Evolutionary conservation across 2,329 filamentous ascomycete genomes (phyloP).

Genomic region (Claviceps monticola): DNA sequence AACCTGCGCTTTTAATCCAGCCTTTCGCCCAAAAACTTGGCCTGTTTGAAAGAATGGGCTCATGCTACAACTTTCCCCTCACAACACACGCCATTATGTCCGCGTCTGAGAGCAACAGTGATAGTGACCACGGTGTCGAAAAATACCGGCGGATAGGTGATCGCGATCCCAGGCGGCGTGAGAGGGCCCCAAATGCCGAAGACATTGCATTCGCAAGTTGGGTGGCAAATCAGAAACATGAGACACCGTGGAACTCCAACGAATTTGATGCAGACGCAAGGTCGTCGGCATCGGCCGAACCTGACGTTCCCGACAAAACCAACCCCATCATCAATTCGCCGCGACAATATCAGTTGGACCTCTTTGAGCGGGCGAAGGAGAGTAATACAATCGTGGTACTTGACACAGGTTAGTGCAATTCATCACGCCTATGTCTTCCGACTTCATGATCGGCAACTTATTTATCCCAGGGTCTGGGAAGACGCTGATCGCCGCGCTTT

Average conservation of each 20-base stretch:
- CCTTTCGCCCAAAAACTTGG: not conserved
- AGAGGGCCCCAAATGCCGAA: constrained; percentile 1
- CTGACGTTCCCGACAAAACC: not conserved
- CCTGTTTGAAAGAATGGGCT: not conserved
- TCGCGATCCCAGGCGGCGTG: not conserved
- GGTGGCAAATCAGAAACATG: not conserved
- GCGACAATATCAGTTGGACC: constrained; percentile 80
- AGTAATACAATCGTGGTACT: constrained; percentile 87
- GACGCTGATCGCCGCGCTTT: constrained; percentile 82
- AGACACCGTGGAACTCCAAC: not conserved
- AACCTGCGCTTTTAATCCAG: no score
- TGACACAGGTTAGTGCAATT: constrained; percentile 51
- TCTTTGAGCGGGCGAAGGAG: constrained; percentile 75
- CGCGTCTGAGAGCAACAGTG: constrained; percentile 4
- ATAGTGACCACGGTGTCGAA: constrained; percentile 3
- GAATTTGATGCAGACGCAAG: not conserved
- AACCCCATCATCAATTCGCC: constrained; percentile 58
- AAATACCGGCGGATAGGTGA: constrained; percentile 1
- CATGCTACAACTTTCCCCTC: not conserved
- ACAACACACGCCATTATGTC: not conserved
- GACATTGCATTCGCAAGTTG: constrained; percentile 7
- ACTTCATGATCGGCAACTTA: not conserved
- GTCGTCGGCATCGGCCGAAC: not conserved
- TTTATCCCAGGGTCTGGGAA: constrained; percentile 61
- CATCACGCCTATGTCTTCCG: not conserved